Base-by-base conservation (phyloP, 140 eudicot genomes). In the Oenanthe javanica region DNA sequence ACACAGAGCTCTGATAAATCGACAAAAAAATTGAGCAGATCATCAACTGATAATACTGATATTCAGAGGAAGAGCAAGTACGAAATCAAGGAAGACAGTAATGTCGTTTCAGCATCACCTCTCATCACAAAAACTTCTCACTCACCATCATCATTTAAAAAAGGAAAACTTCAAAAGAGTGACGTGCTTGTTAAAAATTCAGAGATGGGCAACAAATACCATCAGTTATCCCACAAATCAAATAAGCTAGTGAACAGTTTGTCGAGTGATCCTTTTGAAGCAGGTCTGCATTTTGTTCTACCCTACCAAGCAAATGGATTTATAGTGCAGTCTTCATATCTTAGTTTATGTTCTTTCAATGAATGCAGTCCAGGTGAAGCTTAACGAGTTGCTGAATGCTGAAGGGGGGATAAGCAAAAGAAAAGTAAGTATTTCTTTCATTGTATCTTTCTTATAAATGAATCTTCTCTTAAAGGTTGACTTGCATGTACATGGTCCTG, bases 371-470 rank as follows among this genome's bases (percentile, higher is more conserved):
- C 94, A 94, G 85, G 93, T 86, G 87, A 92, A 91, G 84, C 95
- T 94, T 81, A 94, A 90, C 75, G 88, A 80, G 80, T 84, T 94
- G 85, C 93, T 94, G 19, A 87, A 88, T 84, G 69, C 82, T 87
- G 91, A 90, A 61, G 94, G 96, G 63, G 99, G 99, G 70, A 92
- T 94, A 75, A 92, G 97, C 90, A 94, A 92, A 84, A 85, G 96
- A 19, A 90, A 87, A 89, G 99, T 94, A 83, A 85, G 93, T 84
- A 78, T 63, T 71, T 40, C 19, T 43, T 80, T 48, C 18, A n/a
- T 3, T 70, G 13, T 57, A 38, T 50, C 19, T 12, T 31, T 42
- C 13, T 43, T 43, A 50, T 63, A 12, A 7, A 11, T 43, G 81
- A 36, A 40, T 78, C 54, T 61, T 40, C 25, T 42, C 25, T 45